phyloP scores from a whole-genome alignment of 2,329 filamentous ascomycete species.

The Phoma sp. region DNA sequence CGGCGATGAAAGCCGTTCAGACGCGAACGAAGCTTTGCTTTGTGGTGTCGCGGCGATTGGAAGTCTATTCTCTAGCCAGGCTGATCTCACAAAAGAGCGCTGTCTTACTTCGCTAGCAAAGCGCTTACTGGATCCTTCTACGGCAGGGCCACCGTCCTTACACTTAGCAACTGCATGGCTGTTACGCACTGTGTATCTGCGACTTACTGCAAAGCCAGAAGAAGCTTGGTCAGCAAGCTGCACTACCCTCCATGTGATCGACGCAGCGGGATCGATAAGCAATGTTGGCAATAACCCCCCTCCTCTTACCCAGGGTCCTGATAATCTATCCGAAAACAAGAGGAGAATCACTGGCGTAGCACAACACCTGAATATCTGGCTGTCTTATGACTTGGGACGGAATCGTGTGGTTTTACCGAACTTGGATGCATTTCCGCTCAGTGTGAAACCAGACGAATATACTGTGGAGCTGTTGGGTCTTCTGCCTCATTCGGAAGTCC shows the following conservation, averaged over 20 bases:
- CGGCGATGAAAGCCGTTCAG: background rate
- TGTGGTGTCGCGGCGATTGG: slow-evolving; percentile 4
- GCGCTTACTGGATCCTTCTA: slow-evolving; percentile 1
- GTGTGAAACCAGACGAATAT: background rate
- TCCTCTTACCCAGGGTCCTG: background rate
- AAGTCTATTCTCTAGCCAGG: background rate
- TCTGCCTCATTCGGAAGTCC: slow-evolving; percentile 1
- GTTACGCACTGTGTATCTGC: slow-evolving; percentile 2
- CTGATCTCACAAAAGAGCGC: background rate
- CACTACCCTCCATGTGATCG: slow-evolving; percentile 4
- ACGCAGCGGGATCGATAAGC: background rate
- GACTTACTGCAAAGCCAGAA: slow-evolving; percentile 6
- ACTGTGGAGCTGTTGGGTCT: slow-evolving; percentile 4
- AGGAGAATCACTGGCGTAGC: slow-evolving; percentile 2
- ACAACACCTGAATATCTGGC: slow-evolving; percentile 9
- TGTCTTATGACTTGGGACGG: slow-evolving; percentile 7
- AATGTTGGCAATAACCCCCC: background rate
- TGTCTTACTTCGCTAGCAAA: background rate
- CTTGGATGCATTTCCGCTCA: background rate
- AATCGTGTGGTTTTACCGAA: slow-evolving; percentile 1
- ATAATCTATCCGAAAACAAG: background rate
- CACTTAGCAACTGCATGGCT: slow-evolving; percentile 1
- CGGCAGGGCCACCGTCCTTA: background rate
- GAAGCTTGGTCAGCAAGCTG: slow-evolving; percentile 8
- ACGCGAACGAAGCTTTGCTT: background rate